Evolutionary conservation across 1,284 basidiomycete genomes (phyloP).

Genomic region (Chondrostereum purpureum): DNA sequence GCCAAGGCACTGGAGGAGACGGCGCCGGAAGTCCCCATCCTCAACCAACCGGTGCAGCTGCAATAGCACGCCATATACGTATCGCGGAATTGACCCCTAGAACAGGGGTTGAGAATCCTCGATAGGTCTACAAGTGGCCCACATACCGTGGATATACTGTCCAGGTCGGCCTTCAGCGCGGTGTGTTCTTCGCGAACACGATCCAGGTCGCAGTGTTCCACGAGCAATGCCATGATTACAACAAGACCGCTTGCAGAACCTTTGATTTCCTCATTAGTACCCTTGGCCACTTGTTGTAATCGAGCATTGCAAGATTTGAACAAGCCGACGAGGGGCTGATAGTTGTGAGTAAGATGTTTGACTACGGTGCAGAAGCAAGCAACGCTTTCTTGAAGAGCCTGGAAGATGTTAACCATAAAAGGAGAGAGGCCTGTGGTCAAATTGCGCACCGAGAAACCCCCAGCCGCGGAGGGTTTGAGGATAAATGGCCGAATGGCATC

Average conservation of each 20-base stretch:
- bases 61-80: slow-evolving; percentile 72
- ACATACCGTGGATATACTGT: slow-evolving; percentile 51
- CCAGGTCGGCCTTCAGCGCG: slow-evolving; percentile 55
- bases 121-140: not conserved
- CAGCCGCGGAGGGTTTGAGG: slow-evolving; percentile 65
- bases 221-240: slow-evolving; percentile 78
- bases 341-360: slow-evolving; percentile 83
- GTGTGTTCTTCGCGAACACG: slow-evolving; percentile 53
- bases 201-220: slow-evolving; percentile 88
- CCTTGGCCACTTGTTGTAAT: slow-evolving; percentile 16
- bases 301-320: slow-evolving; percentile 78
- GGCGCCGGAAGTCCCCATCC: slow-evolving; percentile 48
- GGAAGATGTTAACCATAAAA: too few species aligned
- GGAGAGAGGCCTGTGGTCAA: not conserved
- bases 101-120: slow-evolving; percentile 8
- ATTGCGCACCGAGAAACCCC: slow-evolving; percentile 52
- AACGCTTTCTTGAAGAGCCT: slow-evolving; percentile 86
- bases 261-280: slow-evolving; percentile 30
- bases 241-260: slow-evolving; percentile 55
- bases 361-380: slow-evolving; percentile 88
- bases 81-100: slow-evolving; percentile 71
- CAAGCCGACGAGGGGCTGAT: slow-evolving; percentile 65
- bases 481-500: slow-evolving; percentile 81
- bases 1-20: slow-evolving; percentile 82
- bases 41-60: slow-evolving; percentile 56